Conservation (phyloP, 768 basidiomycete species). For the Pisolithus marmoratus region DNA sequence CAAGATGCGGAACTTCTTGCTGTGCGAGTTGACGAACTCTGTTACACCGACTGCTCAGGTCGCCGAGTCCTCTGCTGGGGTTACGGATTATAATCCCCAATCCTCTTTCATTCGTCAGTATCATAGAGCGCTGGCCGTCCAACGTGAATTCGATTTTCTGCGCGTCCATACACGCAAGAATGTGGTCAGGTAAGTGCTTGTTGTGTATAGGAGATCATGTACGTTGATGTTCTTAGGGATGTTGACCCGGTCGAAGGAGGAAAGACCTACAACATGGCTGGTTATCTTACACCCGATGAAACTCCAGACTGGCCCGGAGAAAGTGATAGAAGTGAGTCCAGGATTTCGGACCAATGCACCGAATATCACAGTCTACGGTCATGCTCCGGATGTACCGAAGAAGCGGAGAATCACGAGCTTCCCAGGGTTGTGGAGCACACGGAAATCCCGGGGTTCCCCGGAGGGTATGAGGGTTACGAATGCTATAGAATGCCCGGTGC, state of each 20-base stretch:
- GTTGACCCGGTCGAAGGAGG: too few relatives aligned
- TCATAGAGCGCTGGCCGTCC: neutral
- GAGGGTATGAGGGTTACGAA: neutral
- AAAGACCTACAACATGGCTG: too few relatives aligned
- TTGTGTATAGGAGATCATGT: neutral
- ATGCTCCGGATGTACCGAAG: too few relatives aligned
- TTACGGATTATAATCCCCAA: neutral
- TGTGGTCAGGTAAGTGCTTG: neutral
- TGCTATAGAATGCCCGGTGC: neutral
- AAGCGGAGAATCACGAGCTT: too few relatives aligned
- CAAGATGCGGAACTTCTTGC: neutral
- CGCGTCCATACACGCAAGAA: neutral
- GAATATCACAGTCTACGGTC: too few relatives aligned
- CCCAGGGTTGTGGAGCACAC: too few relatives aligned
- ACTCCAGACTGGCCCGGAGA: too few relatives aligned
- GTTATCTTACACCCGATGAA: too few relatives aligned
- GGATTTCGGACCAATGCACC: too few relatives aligned
- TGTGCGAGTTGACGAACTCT: neutral
- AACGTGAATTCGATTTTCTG: neutral
- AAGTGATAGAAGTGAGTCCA: too few relatives aligned
- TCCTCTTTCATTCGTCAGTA: neutral
- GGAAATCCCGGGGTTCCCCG: too few relatives aligned
- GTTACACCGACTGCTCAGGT: neutral
- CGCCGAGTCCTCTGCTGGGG: conserved; percentile 1
- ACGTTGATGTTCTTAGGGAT: neutral